phyloP scores from a whole-genome alignment of 2,329 filamentous ascomycete species.

The Nemania diffusa region DNA sequence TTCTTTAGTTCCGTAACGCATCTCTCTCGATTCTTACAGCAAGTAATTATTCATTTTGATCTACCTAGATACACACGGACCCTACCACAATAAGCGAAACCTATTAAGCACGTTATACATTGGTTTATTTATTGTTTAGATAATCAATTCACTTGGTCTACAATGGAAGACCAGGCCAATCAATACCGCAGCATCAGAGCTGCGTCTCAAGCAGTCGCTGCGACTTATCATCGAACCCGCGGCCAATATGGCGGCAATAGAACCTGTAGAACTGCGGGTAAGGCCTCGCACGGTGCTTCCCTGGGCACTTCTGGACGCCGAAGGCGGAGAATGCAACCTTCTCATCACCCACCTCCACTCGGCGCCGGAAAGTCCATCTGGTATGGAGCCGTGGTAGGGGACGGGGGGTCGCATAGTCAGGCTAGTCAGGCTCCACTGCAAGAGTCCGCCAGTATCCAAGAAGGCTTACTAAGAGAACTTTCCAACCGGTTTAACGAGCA shows the following conservation, averaged over 20 bases:
- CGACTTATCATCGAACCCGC: background rate
- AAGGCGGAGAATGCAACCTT: background rate
- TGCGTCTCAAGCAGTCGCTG: background rate
- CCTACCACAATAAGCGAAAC: no score
- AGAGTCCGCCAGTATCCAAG: background rate
- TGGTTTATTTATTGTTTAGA: no score
- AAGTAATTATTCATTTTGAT: no score
- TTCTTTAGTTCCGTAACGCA: no score
- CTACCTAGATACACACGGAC: no score
- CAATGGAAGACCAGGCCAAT: background rate
- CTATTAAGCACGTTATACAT: no score
- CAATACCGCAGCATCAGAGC: background rate
- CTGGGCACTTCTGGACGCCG: background rate
- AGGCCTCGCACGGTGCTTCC: background rate
- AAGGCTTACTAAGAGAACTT: slow-evolving; percentile 11
- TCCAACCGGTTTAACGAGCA: slow-evolving; percentile 3
- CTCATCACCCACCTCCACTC: background rate
- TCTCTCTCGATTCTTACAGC: no score
- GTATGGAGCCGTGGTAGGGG: background rate
- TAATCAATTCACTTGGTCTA: no score
- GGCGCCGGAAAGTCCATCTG: background rate
- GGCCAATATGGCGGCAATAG: background rate
- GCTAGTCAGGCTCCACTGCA: background rate
- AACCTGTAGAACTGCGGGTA: background rate
- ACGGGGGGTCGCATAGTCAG: background rate